Conservation (phyloP, 257 asterid species). For the Nicotiana undulata region DNA sequence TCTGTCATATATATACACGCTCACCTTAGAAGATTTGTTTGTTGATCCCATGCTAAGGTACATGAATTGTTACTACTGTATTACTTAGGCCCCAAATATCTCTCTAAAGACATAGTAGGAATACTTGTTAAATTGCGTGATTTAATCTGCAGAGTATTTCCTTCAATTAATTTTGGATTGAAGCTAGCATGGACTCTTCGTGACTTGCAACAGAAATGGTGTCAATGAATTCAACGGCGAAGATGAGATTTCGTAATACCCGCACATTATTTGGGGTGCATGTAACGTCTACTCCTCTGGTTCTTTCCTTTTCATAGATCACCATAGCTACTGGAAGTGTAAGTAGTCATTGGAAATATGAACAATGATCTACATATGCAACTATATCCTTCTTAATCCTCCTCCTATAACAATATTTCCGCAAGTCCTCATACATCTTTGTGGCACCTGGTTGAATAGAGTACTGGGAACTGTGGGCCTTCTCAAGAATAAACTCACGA, state of each 20-base stretch:
- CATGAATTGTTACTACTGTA: not conserved
- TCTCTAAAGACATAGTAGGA: not conserved
- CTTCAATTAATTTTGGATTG: slow-evolving; percentile 54
- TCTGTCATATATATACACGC: not conserved
- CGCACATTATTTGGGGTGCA: slow-evolving; percentile 89
- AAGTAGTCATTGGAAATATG: no score
- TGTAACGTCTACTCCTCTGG: slow-evolving; percentile 62
- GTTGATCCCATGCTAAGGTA: not conserved
- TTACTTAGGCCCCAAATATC: not conserved
- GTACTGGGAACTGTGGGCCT: no score
- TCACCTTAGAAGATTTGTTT: not conserved
- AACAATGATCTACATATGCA: no score
- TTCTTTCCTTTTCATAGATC: slow-evolving; percentile 55
- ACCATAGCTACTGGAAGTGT: slow-evolving; percentile 63
- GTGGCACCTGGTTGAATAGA: no score
- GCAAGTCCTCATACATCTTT: no score
- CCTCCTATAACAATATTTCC: no score
- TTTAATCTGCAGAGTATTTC: slow-evolving; percentile 53
- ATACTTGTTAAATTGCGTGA: not conserved
- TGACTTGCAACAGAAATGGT: slow-evolving; percentile 84
- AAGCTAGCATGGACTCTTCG: slow-evolving; percentile 66
- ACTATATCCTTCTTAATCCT: no score
- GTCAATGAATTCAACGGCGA: slow-evolving; percentile 62
- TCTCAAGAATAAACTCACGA: no score
- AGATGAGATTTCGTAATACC: slow-evolving; percentile 46